These are phyloP conservation scores for Trichoderma sp. DNA, from an alignment of 2,329 filamentous ascomycete species.

Conservation along the genomic window DNA sequence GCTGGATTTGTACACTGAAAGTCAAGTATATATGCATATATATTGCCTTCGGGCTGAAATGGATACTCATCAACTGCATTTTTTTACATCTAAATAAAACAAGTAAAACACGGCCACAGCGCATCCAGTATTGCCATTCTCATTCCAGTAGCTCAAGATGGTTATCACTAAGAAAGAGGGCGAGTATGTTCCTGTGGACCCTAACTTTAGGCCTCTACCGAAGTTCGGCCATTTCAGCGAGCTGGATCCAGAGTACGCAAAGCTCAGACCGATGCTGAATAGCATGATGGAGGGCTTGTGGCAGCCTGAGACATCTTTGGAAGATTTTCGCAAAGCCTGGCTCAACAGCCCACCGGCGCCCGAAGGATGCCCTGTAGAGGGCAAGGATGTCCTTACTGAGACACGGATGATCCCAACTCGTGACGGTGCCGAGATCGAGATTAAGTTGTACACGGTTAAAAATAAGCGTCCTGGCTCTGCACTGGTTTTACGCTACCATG, in stretches of 20 bases:
- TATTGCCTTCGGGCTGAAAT: background rate
- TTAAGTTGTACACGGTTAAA: background rate
- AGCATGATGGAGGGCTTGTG: background rate
- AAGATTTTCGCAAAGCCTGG: background rate
- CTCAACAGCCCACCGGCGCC: background rate
- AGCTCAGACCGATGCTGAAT: background rate
- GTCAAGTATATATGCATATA: background rate
- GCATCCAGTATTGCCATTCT: background rate
- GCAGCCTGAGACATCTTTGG: background rate
- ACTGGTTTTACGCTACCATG: background rate
- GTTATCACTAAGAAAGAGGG: background rate
- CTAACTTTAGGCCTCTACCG: background rate
- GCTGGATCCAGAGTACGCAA: background rate
- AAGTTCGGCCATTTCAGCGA: background rate
- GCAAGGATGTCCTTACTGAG: background rate
- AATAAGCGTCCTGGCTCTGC: background rate
- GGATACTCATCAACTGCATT: background rate
- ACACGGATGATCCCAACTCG: background rate
- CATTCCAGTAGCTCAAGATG: background rate
- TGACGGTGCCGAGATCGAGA: background rate
- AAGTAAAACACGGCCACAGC: background rate
- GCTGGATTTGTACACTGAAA: background rate
- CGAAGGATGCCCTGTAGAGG: background rate
- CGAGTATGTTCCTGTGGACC: background rate
- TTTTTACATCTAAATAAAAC: background rate